These are phyloP conservation scores for Podospora pseudocomata DNA, from an alignment of 495 filamentous ascomycete genomes.

Conservation along the genomic window DNA sequence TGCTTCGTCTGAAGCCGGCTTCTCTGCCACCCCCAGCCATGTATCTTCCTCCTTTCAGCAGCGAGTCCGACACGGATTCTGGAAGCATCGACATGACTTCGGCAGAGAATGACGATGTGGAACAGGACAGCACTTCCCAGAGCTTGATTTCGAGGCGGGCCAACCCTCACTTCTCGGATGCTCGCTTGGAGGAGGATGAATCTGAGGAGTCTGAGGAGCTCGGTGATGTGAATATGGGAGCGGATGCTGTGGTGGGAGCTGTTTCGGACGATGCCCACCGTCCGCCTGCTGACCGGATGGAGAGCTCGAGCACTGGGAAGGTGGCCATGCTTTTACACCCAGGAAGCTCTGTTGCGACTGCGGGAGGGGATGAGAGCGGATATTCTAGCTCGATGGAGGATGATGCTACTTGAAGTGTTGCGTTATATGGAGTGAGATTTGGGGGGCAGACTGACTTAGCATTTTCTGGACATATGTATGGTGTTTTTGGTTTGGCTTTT, in stretches of 20 bases:
- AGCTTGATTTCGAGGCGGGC: slow-evolving; percentile 30
- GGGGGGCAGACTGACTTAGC: background rate
- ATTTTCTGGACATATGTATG: background rate
- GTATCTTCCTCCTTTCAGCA: slow-evolving; percentile 37
- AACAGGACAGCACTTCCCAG: slow-evolving; percentile 11
- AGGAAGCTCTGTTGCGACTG: background rate
- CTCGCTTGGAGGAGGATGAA: slow-evolving; percentile 2
- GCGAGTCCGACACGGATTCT: slow-evolving; percentile 26
- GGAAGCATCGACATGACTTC: slow-evolving; percentile 34
- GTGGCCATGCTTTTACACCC: background rate
- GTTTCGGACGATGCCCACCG: slow-evolving; percentile 10
- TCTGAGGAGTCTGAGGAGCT: slow-evolving; percentile 21
- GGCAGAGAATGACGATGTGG: slow-evolving; percentile 25
- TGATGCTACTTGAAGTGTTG: background rate
- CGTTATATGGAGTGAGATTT: background rate
- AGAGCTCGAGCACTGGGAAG: background rate
- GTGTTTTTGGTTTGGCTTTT: background rate
- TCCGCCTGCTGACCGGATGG: background rate
- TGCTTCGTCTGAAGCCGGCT: slow-evolving; percentile 37
- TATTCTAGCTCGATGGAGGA: slow-evolving; percentile 4
- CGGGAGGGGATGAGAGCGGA: background rate
- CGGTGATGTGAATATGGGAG: background rate
- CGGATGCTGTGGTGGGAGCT: slow-evolving; percentile 3
- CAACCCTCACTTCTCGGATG: slow-evolving; percentile 31
- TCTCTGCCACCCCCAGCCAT: slow-evolving; percentile 44